Evolutionary conservation across 2,329 filamentous ascomycete genomes (phyloP).

Genomic region (Corniculantispora saksenae): DNA sequence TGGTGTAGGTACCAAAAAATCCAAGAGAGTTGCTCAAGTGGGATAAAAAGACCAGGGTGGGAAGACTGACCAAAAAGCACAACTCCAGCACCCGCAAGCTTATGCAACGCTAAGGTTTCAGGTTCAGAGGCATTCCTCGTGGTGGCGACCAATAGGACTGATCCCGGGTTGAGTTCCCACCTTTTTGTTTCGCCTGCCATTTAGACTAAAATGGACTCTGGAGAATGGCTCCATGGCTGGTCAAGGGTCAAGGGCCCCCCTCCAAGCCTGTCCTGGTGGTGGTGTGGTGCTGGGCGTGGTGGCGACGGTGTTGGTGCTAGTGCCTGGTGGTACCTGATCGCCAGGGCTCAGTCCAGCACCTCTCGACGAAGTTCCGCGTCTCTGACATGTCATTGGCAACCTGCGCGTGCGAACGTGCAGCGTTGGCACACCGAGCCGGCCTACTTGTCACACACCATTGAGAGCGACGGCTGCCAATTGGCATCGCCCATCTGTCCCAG

Average conservation of each 20-base stretch:
- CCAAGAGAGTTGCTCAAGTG: not conserved
- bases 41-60: not conserved
- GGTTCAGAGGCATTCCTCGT: slow-evolving; percentile 15
- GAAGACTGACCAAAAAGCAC: not conserved
- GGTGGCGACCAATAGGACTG: slow-evolving; percentile 15
- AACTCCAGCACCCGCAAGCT: slow-evolving; percentile 2
- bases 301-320: not conserved
- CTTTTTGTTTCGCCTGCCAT: slow-evolving; percentile 12
- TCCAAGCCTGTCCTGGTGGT: not conserved
- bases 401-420: not conserved
- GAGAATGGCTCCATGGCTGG: not conserved
- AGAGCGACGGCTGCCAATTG: not conserved
- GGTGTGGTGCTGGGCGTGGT: not conserved
- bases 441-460: not conserved
- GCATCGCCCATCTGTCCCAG: not conserved
- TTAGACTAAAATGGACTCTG: not conserved
- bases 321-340: not conserved
- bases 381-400: not conserved
- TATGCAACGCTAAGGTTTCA: slow-evolving; percentile 21
- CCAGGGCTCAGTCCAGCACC: not conserved
- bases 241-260: not conserved
- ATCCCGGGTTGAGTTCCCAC: slow-evolving; percentile 12
- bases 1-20: no score
- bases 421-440: not conserved
- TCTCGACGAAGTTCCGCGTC: not conserved